phyloP scores from a whole-genome alignment of 176 grass and related monocot genomes.

The Oryza coarctata region DNA sequence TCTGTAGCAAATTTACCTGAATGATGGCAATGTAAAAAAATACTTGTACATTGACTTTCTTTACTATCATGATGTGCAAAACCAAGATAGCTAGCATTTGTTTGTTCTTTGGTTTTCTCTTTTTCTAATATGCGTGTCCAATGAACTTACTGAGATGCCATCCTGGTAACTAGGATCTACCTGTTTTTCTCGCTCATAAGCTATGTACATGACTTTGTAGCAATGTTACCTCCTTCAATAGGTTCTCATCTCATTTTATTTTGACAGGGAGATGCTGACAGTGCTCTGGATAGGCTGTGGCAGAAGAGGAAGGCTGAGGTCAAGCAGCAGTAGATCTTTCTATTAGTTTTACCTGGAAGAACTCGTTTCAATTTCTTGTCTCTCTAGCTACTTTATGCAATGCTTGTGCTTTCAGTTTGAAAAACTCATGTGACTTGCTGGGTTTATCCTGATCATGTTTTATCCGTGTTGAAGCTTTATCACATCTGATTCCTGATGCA shows the following conservation, averaged over 20 bases:
- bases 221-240: background rate
- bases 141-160: background rate
- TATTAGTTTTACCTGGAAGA: slow-evolving; percentile 29
- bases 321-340: slow-evolving; percentile 58
- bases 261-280: slow-evolving; percentile 69
- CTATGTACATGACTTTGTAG: background rate
- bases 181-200: background rate
- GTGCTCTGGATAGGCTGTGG: slow-evolving; percentile 88
- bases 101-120: background rate
- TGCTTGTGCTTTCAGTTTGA: slow-evolving; percentile 26
- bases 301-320: slow-evolving; percentile 70
- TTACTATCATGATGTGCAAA: background rate
- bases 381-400: slow-evolving; percentile 8
- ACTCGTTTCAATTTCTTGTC: slow-evolving; percentile 35
- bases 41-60: background rate
- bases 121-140: background rate
- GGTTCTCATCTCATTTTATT: background rate
- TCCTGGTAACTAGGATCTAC: background rate
- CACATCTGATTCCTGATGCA: background rate
- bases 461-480: slow-evolving; percentile 4
- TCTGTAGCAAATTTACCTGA: background rate
- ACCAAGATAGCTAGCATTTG: background rate
- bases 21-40: background rate
- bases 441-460: background rate
- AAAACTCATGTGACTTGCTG: slow-evolving; percentile 8